phyloP scores from a whole-genome alignment of 2,329 filamentous ascomycete species.

The Penicillium griseofulvum region DNA sequence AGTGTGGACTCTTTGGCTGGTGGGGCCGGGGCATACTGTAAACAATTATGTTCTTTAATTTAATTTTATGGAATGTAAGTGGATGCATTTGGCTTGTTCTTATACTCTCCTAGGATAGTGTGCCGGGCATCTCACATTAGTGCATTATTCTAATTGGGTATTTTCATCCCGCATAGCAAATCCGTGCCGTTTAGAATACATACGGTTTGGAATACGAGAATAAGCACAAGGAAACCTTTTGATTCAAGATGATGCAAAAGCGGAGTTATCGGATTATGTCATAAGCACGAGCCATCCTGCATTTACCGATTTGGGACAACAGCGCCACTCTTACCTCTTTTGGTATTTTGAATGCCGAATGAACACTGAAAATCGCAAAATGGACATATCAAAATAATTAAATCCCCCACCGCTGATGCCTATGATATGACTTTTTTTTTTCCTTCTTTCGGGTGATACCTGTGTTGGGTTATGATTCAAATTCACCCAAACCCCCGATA shows the following conservation, averaged over 20 bases:
- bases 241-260: too few relatives aligned
- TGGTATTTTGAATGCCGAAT: neutral
- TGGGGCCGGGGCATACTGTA: neutral
- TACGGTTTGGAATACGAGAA: neutral
- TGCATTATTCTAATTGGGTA: neutral
- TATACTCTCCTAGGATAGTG: neutral
- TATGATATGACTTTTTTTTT: neutral
- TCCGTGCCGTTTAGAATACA: neutral
- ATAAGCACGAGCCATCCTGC: conserved; percentile 13
- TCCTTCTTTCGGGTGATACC: neutral
- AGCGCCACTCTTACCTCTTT: conserved; percentile 1
- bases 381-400: neutral
- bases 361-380: neutral
- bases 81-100: neutral
- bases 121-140: neutral
- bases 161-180: neutral
- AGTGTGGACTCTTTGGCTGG: neutral
- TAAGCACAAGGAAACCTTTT: too few relatives aligned
- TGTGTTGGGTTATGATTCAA: neutral
- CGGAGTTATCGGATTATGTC: neutral
- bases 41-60: neutral
- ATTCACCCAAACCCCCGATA: neutral
- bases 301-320: conserved; percentile 9
- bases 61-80: neutral
- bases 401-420: neutral